These are phyloP conservation scores for Secale cereale DNA, from an alignment of 176 grass and related monocot species.

Conservation along the genomic window DNA sequence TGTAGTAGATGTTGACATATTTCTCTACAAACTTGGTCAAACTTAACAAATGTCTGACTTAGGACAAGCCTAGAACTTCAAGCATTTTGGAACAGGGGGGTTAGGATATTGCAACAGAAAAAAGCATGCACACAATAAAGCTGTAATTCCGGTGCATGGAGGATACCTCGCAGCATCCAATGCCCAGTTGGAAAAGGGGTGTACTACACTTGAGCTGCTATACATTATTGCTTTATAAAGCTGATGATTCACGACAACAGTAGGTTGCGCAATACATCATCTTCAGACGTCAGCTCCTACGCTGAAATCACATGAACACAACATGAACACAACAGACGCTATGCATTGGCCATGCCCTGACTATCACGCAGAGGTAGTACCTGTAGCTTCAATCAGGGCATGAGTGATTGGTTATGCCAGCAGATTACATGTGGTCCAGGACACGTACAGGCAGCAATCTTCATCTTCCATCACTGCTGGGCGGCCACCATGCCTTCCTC, in stretches of 20 bases:
- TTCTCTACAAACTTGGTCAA: too few species aligned
- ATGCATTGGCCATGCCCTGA: too few species aligned
- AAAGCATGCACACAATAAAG: background rate
- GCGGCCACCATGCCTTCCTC: background rate
- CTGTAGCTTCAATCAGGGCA: slow-evolving; percentile 11
- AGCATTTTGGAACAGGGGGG: too few species aligned
- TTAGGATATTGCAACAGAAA: background rate
- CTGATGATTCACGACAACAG: background rate
- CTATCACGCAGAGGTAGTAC: background rate
- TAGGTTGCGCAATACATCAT: background rate
- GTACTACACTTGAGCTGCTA: background rate
- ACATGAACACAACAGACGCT: too few species aligned
- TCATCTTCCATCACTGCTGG: slow-evolving; percentile 12
- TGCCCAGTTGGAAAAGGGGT: background rate
- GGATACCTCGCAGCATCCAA: background rate
- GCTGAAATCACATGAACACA: slow-evolving; percentile 1
- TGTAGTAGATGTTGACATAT: too few species aligned
- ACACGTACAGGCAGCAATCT: background rate
- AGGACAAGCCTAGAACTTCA: too few species aligned
- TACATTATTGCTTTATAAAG: background rate
- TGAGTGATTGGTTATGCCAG: background rate
- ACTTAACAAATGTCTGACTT: too few species aligned
- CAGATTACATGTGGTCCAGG: background rate
- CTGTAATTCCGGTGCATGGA: background rate
- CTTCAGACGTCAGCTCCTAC: background rate